Evolutionary conservation across 768 basidiomycete species (phyloP), one percentile per base, ranked within the genome.

Genomic region (Leccinum aurantiacum): DNA sequence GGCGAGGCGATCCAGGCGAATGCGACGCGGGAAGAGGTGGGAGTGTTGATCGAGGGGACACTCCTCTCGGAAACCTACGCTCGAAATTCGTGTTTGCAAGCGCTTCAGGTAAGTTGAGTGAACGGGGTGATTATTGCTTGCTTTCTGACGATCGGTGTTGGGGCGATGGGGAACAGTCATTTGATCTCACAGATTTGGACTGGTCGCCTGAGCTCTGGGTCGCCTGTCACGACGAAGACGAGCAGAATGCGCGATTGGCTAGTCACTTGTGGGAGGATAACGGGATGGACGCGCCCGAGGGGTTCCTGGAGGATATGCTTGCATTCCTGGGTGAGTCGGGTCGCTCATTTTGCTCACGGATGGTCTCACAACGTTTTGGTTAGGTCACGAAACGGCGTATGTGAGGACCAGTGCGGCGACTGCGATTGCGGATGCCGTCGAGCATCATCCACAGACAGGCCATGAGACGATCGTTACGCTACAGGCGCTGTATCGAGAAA

Each of bases 261-360:
- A 76, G 77, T 24, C 85, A 88, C 62, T 75, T 92, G 10, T 98
- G 95, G 95, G 96, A 97, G 57, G 97, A 98, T 63, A 98, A 98
- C 63, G 95, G 93, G 4, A 73, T 98, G 38, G 93, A 97, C 67
- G 84, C 95, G 10, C 84, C 90, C 0, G 91, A 93, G 63, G 72
- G 72, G 6, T 85, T 64, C 24, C 71, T 93, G 0, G 69, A 72
- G 1, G 78, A 80, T 49, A 76, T 98, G 13, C 68, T 91, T 11
- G 71, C 70, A 0, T 91, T 85, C 66, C 79, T 98, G 17, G 89
- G 95, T 93, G 70, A 1, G 67, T 67, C 6, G 17, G 5, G 4
- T n/a, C 35, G n/a, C 14, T 0, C 4, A 17, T 19, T 46, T 4
- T 6, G 6, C 11, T 51, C 17, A 27, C 4, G 8, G 0, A 24